Conservation (phyloP, 139 green algal genomes). For the Tetraselmis chui region DNA sequence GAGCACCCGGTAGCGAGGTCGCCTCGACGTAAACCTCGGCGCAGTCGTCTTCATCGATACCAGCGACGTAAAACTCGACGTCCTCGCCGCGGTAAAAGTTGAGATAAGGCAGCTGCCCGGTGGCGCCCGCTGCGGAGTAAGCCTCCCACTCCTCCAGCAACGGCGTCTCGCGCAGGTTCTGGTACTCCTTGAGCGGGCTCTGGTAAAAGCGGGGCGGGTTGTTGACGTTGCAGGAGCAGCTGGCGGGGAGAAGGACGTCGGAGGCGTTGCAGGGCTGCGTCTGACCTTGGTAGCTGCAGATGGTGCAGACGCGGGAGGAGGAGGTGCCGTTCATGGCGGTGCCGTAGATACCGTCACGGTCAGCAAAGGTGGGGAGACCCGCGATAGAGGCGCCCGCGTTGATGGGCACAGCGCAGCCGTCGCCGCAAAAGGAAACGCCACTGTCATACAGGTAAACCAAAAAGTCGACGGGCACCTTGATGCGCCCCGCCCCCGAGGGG, state of each 20-base stretch:
- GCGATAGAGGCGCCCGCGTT: background rate
- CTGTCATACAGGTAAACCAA: conserved; percentile 19
- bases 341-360: conserved; percentile 7
- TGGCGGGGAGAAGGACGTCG: background rate
- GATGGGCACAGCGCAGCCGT: conserved; percentile 9
- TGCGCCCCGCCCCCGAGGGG: background rate
- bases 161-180: background rate
- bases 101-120: conserved; percentile 5
- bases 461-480: conserved; percentile 22
- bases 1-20: conserved; percentile 4
- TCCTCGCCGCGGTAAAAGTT: conserved; percentile 10
- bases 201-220: background rate
- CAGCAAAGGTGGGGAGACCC: conserved; percentile 1
- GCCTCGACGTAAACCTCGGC: conserved; percentile 16
- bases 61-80: conserved; percentile 17
- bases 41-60: conserved; percentile 18
- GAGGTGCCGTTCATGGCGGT: background rate
- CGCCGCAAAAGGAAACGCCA: conserved; percentile 9
- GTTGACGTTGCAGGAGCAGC: background rate
- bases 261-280: background rate
- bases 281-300: conserved; percentile 10
- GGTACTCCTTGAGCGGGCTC: background rate
- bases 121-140: background rate
- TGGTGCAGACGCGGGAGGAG: background rate
- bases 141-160: background rate